Percentiles rank a stretch among this genome's conserved stretches.
Evolutionary conservation across 352 stramenopile genomes (phyloP).

Genomic region (Pythium scleroteichum): DNA sequence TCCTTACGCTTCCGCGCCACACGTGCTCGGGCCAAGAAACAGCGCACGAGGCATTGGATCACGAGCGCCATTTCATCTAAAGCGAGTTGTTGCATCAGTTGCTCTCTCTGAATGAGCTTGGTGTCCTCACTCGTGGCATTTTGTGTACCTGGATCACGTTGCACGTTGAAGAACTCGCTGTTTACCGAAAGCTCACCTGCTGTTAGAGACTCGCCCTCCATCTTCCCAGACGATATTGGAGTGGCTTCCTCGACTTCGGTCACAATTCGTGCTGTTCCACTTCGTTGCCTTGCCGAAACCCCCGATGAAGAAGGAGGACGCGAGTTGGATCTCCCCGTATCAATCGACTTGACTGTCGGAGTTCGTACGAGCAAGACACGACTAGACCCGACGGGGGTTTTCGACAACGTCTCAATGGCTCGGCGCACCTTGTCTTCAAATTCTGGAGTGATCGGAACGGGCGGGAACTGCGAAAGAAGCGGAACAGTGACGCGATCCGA

Average conservation of each 20-base stretch:
- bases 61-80: conserved; percentile 31
- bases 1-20: conserved; percentile 33
- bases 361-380: conserved; percentile 45
- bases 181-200: no score
- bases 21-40: conserved; percentile 31
- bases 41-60: conserved; percentile 44
- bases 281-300: conserved; percentile 6
- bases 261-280: background rate
- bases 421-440: conserved; percentile 58
- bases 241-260: background rate
- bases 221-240: background rate
- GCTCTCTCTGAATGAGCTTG: conserved; percentile 7
- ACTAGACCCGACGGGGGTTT: conserved; percentile 44
- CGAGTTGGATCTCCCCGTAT: background rate
- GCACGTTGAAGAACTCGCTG: no score
- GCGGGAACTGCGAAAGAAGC: background rate
- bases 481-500: background rate
- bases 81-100: conserved; percentile 12
- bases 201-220: background rate
- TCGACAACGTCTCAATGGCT: conserved; percentile 45
- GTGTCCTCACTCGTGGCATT: conserved; percentile 5
- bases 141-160: background rate
- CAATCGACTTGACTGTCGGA: conserved; percentile 33
- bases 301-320: conserved; percentile 19
- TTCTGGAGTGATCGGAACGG: conserved; percentile 36